These are phyloP conservation scores for Vinca major DNA, from an alignment of 305 asterid species.

Conservation along the genomic window DNA sequence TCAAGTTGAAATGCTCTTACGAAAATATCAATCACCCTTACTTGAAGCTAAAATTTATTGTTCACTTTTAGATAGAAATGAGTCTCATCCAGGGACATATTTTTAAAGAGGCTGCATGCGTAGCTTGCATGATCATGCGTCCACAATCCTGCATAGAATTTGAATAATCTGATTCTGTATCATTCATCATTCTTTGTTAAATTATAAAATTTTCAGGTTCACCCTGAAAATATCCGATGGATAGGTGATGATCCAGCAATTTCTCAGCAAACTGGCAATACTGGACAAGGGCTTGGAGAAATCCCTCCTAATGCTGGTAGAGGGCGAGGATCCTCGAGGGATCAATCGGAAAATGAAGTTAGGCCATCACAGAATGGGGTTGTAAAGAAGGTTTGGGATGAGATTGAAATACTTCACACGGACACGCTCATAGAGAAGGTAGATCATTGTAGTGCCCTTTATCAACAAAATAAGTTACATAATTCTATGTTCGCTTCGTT, in stretches of 20 bases:
- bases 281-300: slow-evolving; percentile 26
- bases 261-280: slow-evolving; percentile 40
- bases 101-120: background rate
- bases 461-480: background rate
- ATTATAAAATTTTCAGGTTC: slow-evolving; percentile 41
- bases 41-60: too few relatives aligned
- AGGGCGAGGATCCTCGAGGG: slow-evolving; percentile 40
- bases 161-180: background rate
- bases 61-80: too few relatives aligned
- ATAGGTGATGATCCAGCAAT: slow-evolving; percentile 68
- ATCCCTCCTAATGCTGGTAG: slow-evolving; percentile 38
- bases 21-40: too few relatives aligned
- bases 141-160: background rate
- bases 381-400: slow-evolving; percentile 38
- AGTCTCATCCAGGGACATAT: background rate
- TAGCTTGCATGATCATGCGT: background rate
- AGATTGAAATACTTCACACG: slow-evolving; percentile 77
- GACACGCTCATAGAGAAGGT: slow-evolving; percentile 86
- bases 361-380: slow-evolving; percentile 44
- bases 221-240: slow-evolving; percentile 79
- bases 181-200: background rate
- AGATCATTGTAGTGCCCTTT: background rate
- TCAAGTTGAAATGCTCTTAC: too few relatives aligned
- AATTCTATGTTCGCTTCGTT: background rate
- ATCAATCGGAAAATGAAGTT: slow-evolving; percentile 38